phyloP scores from a whole-genome alignment of 2,329 filamentous ascomycete species.

The Pseudocercospora macadamiae region DNA sequence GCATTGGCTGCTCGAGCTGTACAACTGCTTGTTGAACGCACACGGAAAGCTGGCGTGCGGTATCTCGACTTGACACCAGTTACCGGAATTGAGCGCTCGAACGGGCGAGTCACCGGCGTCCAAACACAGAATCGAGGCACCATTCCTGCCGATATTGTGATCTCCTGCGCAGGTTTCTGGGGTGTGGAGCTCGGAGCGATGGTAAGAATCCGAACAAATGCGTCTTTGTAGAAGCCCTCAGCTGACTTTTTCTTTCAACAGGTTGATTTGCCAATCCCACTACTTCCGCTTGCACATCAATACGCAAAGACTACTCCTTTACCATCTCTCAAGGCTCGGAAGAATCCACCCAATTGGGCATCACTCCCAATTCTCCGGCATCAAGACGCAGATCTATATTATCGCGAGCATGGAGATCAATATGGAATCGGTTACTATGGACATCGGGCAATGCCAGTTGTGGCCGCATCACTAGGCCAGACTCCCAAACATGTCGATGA shows the following conservation, averaged over 20 bases:
- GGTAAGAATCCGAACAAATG: constrained; percentile 34
- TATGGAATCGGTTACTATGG: constrained; percentile 68
- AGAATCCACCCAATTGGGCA: constrained; percentile 54
- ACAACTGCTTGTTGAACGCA: constrained; percentile 63
- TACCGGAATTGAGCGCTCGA: constrained; percentile 57
- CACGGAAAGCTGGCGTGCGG: constrained; percentile 59
- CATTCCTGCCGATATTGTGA: constrained; percentile 61
- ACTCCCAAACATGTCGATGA: constrained; percentile 60
- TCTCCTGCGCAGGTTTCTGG: constrained; percentile 69
- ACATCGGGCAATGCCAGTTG: constrained; percentile 63
- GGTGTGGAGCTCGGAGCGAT: constrained; percentile 67
- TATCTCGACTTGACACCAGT: constrained; percentile 62
- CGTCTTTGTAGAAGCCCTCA: background rate
- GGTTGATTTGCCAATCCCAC: constrained; percentile 57
- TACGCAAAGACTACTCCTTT: constrained; percentile 65
- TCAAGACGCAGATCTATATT: constrained; percentile 67
- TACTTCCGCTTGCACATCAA: constrained; percentile 65
- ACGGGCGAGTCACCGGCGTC: constrained; percentile 60
- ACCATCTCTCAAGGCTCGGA: constrained; percentile 46
- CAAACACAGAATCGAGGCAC: constrained; percentile 49
- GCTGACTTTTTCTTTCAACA: background rate
- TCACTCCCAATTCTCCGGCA: constrained; percentile 62
- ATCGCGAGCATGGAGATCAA: constrained; percentile 65
- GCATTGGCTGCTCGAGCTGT: constrained; percentile 65
- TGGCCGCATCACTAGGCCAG: constrained; percentile 56